Evolutionary conservation across 1,284 basidiomycete genomes (phyloP).

Genomic region (Pseudozyma sp.): DNA sequence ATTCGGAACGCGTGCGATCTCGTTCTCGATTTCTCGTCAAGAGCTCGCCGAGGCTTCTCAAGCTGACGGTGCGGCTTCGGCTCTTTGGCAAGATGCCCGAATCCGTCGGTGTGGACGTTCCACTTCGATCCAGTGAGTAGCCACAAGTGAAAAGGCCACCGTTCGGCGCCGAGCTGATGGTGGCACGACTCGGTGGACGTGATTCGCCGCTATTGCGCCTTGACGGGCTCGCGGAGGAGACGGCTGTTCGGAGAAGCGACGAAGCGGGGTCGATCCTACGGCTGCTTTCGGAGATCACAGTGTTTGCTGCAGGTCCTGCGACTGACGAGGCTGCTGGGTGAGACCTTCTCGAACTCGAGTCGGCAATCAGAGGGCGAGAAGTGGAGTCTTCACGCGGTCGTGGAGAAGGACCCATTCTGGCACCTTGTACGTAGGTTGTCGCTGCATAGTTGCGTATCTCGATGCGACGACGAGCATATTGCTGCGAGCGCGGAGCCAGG

Average conservation of each 20-base stretch:
- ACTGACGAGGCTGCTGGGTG: not conserved
- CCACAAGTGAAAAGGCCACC: conserved; percentile 52
- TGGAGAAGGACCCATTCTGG: conserved; percentile 44
- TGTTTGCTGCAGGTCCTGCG: conserved; percentile 20
- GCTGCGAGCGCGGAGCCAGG: conserved; percentile 7
- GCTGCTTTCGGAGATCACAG: not conserved
- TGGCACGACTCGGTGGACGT: conserved; percentile 29
- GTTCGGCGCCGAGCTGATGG: conserved; percentile 22
- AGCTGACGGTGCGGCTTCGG: conserved; percentile 29
- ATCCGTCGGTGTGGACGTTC: conserved; percentile 29
- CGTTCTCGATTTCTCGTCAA: conserved; percentile 29
- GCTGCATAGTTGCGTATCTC: conserved; percentile 38
- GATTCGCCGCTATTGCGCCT: conserved; percentile 36
- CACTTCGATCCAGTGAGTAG: conserved; percentile 32
- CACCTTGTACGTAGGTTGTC: conserved; percentile 36
- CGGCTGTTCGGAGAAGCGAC: conserved; percentile 18
- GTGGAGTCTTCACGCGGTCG: conserved; percentile 5
- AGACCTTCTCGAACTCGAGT: conserved; percentile 1
- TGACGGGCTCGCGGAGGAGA: conserved; percentile 17
- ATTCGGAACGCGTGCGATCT: conserved; percentile 4
- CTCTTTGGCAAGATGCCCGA: conserved; percentile 16
- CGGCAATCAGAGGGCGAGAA: conserved; percentile 30
- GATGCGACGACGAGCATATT: conserved; percentile 17
- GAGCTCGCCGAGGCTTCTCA: conserved; percentile 31
- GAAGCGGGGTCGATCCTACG: conserved; percentile 4